A percentile compares a stretch with the other conserved stretches of the same genome.
Evolutionary conservation across 495 filamentous ascomycete species (phyloP).

Genomic region (Hyphodiscus hymeniophilus): DNA sequence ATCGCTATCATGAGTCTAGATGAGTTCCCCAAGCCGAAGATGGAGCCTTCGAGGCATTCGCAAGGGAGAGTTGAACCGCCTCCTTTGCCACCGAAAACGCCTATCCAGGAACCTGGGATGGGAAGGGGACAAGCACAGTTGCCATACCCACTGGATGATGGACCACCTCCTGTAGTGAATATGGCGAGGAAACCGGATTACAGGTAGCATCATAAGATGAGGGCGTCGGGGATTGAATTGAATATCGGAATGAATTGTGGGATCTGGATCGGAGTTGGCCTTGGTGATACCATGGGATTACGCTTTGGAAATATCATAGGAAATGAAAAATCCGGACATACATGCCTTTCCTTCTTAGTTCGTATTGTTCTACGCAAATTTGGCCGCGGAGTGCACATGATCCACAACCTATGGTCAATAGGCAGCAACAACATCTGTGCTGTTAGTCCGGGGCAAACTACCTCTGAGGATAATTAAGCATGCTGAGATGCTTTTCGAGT

Average conservation of each 20-base stretch:
- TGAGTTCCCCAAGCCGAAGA: conserved; percentile 39
- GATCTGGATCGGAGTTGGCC: not conserved
- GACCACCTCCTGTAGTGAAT: conserved; percentile 76
- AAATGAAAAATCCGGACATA: not conserved
- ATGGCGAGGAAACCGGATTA: conserved; percentile 80
- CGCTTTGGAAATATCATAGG: not conserved
- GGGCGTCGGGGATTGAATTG: not conserved
- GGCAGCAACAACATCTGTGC: too few species aligned
- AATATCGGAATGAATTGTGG: not conserved
- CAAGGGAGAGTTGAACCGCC: conserved; percentile 53
- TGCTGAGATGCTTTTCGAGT: too few species aligned
- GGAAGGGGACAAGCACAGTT: conserved; percentile 26
- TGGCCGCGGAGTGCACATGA: too few species aligned
- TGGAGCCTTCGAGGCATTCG: conserved; percentile 8
- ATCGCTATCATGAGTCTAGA: conserved; percentile 51
- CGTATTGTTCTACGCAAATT: too few species aligned
- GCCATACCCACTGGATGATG: conserved; percentile 76
- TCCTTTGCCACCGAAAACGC: conserved; percentile 79
- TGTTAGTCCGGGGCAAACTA: too few species aligned
- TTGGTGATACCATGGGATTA: not conserved
- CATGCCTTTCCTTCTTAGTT: not conserved
- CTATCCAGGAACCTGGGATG: conserved; percentile 44
- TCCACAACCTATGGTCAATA: too few species aligned
- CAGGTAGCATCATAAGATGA: conserved; percentile 39
- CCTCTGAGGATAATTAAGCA: too few species aligned